Evolutionary conservation across 129 eudicot species (phyloP), one percentile per base, ranked within the genome.

Genomic region (Flaveria trinervia): DNA sequence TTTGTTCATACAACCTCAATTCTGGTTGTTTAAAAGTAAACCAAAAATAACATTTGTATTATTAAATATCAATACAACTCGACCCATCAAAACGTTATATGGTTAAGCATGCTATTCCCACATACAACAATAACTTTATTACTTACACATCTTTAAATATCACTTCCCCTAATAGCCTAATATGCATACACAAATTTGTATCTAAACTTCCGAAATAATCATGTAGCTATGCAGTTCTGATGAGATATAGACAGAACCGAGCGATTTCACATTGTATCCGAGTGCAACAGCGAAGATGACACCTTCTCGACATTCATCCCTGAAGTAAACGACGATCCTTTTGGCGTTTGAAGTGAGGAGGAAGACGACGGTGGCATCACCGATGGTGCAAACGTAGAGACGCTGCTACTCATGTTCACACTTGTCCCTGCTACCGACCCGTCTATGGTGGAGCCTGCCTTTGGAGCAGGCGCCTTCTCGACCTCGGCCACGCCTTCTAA

Each of bases 381-480:
- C 23, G 86, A 90, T 23, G 90, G 79, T n/a, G 92, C 89, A 56
- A 85, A 74, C 7, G 93, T 84, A 43, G 94, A 92, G n/a, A 80
- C 80, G n/a, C 81, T 84, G 26, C 88, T 81, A 81, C 84, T 88
- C 71, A 70, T 52, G 36, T 76, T 75, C 12, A 74, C 48, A 59
- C 88, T 92, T 9, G 79, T 75, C 43, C 93, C 92, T 0, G 80
- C 75, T 6, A 83, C 51, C 2, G 90, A 84, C 50, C 87, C 92
- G 13, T 92, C 98, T 10, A 73, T 55, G 5, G 82, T 16, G 10
- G 89, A n/a, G 3, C 71, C 82, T 2, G 83, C 81, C 81, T 90
- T 92, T 12, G 96, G 98, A 6, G 89, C 93, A 0, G 98, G 97
- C 1, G 98, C 96, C 75, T 69, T 85, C 51, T 82, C 90, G 2